Evolutionary conservation across 2,329 filamentous ascomycete genomes (phyloP).

Genomic region (Sphaerulina populicola): DNA sequence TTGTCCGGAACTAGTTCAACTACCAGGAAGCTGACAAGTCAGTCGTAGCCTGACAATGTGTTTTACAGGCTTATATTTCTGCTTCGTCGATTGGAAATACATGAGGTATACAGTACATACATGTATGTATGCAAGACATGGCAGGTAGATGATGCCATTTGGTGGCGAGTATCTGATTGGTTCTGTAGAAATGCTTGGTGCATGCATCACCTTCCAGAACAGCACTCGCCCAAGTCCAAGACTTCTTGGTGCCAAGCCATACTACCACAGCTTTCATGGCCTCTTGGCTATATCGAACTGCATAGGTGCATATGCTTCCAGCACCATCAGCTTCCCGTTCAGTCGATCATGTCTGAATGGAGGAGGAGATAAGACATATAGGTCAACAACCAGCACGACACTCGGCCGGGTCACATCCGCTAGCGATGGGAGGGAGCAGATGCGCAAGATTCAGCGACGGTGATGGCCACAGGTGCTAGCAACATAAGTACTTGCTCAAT

Average conservation of each 20-base stretch:
- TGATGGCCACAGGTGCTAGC: too few species aligned
- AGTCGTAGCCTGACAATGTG: too few species aligned
- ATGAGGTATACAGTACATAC: too few species aligned
- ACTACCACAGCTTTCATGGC: conserved; percentile 1
- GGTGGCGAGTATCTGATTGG: neutral
- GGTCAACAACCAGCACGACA: too few species aligned
- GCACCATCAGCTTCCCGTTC: conserved; percentile 3
- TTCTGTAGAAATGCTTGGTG: conserved; percentile 6
- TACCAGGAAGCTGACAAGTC: too few species aligned
- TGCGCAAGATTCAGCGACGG: neutral
- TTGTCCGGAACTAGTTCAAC: too few species aligned
- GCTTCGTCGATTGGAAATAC: neutral
- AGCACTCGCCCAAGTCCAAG: neutral
- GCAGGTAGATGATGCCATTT: neutral
- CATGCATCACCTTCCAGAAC: conserved; percentile 6
- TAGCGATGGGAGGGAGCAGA: too few species aligned
- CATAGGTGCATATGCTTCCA: conserved; percentile 10
- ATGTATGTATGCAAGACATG: neutral
- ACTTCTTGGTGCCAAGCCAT: conserved; percentile 4
- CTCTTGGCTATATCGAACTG: neutral
- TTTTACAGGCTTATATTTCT: too few species aligned
- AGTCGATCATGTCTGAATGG: conserved; percentile 6
- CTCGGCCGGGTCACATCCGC: too few species aligned
- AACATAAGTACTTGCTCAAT: neutral
- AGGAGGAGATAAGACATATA: conserved; percentile 10